Evolutionary conservation across 2,329 filamentous ascomycete genomes (phyloP).

Genomic region (Colletotrichum gigasporum): DNA sequence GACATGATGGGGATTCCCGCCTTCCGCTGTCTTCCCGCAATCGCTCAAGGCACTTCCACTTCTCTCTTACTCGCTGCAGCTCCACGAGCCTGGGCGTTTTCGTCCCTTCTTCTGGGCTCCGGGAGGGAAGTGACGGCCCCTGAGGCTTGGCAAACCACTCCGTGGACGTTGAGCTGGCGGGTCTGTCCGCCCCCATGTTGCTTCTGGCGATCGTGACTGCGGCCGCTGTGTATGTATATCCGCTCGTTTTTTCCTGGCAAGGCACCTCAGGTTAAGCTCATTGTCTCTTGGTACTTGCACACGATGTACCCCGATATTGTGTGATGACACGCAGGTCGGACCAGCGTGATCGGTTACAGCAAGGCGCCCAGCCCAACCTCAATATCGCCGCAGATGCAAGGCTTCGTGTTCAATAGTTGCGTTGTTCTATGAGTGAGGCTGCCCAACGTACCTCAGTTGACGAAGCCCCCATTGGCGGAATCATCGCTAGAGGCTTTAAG

Average conservation of each 20-base stretch:
- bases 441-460: no score
- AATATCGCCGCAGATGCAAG: not conserved
- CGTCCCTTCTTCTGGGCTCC: constrained; percentile 4
- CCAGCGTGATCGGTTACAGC: not conserved
- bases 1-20: constrained; percentile 10
- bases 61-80: not conserved
- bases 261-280: not conserved
- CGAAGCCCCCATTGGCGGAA: no score
- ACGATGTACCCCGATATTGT: not conserved
- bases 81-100: not conserved
- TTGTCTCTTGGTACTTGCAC: not conserved
- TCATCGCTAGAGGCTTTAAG: no score
- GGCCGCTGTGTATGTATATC: not conserved
- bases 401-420: no score
- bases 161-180: not conserved
- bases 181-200: not conserved
- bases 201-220: not conserved
- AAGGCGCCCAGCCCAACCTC: not conserved
- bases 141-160: constrained; percentile 6
- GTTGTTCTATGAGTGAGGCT: no score
- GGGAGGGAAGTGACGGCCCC: not conserved
- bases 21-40: not conserved
- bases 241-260: not conserved
- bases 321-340: not conserved
- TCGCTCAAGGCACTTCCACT: not conserved